Evolutionary conservation across 179 eudicot genomes (phyloP).

Genomic region (Gypsophila paniculata): DNA sequence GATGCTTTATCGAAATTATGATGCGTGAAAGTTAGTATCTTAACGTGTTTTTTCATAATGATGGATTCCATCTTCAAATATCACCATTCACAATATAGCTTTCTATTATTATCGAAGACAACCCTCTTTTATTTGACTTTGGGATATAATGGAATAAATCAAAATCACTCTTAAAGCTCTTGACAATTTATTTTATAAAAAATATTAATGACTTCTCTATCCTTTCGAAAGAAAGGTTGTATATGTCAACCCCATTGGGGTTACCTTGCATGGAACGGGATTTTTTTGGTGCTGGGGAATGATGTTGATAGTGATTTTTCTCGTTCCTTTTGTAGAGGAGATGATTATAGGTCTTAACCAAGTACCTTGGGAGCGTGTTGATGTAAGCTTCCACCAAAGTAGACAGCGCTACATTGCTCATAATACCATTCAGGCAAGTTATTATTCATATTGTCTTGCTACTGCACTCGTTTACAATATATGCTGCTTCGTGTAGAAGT

Average conservation of each 20-base stretch:
- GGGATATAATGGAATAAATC: not conserved
- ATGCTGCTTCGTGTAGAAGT: constrained; percentile 1
- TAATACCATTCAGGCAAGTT: constrained; percentile 79
- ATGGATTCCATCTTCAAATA: not conserved
- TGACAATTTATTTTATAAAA: not conserved
- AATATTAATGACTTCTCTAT: not conserved
- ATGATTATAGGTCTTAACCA: constrained; percentile 85
- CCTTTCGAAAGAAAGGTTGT: not conserved
- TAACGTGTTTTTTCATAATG: not conserved
- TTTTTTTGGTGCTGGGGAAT: not conserved
- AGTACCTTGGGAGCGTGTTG: constrained; percentile 89
- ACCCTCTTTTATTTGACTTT: not conserved
- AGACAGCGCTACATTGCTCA: constrained; percentile 82
- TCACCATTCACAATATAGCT: not conserved
- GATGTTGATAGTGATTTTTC: not conserved
- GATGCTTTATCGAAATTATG: not conserved
- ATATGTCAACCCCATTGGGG: not conserved
- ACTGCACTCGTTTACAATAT: not conserved
- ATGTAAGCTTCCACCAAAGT: constrained; percentile 80
- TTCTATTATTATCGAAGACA: not conserved
- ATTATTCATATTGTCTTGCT: constrained; percentile 11
- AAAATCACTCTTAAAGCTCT: not conserved
- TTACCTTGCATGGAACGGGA: not conserved
- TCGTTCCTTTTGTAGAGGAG: constrained; percentile 44
- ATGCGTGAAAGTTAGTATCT: not conserved